Percentiles rank a stretch among this genome's conserved stretches.
Evolutionary conservation across 1,284 basidiomycete genomes (phyloP).

Genomic region (Ceratobasidium sp.): DNA sequence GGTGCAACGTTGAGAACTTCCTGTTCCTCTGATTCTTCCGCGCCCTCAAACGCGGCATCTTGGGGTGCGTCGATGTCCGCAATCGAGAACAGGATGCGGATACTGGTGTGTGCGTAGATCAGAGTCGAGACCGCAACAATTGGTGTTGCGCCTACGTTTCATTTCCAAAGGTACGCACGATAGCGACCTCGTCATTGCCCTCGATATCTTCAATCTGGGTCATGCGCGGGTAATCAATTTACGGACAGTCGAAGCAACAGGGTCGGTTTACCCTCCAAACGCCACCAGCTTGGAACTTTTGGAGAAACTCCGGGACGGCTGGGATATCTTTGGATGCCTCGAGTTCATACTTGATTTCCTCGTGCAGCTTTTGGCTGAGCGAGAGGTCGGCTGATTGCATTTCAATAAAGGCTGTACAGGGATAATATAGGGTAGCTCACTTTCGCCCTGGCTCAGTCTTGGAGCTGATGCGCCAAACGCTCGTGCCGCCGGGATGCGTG

Average conservation of each 20-base stretch:
- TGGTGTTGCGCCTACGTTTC: slow-evolving; percentile 71
- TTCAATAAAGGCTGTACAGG: slow-evolving; percentile 33
- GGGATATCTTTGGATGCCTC: slow-evolving; percentile 65
- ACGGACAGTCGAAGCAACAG: not conserved
- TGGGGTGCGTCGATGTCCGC: slow-evolving; percentile 69
- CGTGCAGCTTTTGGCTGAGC: slow-evolving; percentile 78
- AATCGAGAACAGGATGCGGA: slow-evolving; percentile 86
- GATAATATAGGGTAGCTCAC: slow-evolving; percentile 24
- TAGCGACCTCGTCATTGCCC: slow-evolving; percentile 84
- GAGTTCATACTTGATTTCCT: slow-evolving; percentile 89
- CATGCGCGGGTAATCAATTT: not conserved
- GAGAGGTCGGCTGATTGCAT: slow-evolving; percentile 69
- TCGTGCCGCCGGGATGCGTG: slow-evolving; percentile 34
- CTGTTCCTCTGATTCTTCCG: slow-evolving; percentile 60
- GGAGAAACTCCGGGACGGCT: slow-evolving; percentile 77
- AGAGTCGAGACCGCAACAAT: not conserved
- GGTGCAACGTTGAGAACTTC: slow-evolving; percentile 66
- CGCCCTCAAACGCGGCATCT: slow-evolving; percentile 55
- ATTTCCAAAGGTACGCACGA: slow-evolving; percentile 89
- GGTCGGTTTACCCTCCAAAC: slow-evolving; percentile 73
- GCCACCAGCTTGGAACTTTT: slow-evolving; percentile 76
- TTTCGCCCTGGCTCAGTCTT: slow-evolving; percentile 45
- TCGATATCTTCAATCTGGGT: slow-evolving; percentile 74
- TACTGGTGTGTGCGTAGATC: slow-evolving; percentile 57
- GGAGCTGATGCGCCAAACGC: slow-evolving; percentile 43